Conservation (phyloP, 306 rosid species). For the Psophocarpus tetragonolobus region DNA sequence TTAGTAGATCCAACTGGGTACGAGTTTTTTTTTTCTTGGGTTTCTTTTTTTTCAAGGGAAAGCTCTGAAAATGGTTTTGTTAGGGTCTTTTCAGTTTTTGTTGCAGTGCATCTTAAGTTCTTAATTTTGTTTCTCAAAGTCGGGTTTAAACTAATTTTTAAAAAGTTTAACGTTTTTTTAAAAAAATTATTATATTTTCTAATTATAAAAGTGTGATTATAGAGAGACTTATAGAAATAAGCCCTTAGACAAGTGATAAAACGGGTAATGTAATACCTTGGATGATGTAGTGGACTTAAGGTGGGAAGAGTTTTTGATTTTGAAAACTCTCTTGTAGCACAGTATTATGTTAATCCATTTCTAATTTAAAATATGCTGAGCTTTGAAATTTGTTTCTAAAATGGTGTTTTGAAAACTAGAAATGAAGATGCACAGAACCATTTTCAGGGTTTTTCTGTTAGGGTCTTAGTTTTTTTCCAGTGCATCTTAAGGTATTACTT, state of each 20-base stretch:
- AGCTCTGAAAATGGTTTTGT: neutral
- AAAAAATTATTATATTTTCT: too few species aligned
- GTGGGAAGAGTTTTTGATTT: too few species aligned
- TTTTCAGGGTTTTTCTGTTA: neutral
- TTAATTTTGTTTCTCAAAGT: too few species aligned
- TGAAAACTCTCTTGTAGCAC: neutral
- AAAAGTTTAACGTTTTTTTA: too few species aligned
- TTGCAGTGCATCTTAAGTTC: too few species aligned
- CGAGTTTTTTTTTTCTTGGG: neutral
- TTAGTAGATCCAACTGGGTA: conserved; percentile 2
- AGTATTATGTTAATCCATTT: neutral
- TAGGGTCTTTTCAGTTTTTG: neutral
- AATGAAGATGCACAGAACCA: neutral
- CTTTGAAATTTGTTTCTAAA: neutral
- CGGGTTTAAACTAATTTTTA: too few species aligned
- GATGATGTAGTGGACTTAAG: too few species aligned
- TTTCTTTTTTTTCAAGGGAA: neutral
- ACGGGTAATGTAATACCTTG: too few species aligned
- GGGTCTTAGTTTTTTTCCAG: too few species aligned
- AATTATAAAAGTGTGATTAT: too few species aligned
- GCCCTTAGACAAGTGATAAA: too few species aligned
- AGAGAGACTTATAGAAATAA: too few species aligned
- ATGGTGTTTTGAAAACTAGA: neutral
- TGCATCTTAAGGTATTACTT: neutral
- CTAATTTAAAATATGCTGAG: neutral